Conservation (phyloP, 331 rosid genomes). For the Acacia pycnantha region DNA sequence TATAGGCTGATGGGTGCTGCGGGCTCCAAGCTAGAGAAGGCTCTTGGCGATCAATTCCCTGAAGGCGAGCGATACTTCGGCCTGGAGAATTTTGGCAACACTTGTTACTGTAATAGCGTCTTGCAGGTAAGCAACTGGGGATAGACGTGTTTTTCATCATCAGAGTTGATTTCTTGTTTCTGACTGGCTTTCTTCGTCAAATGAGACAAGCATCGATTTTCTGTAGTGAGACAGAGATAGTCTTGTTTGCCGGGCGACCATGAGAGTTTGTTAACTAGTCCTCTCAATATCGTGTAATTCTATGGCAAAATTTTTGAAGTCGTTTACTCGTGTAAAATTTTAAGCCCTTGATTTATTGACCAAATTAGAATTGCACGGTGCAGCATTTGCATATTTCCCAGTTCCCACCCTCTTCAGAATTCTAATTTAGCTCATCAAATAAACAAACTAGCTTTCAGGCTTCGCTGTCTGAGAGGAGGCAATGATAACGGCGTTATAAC, state of each 20-base stretch:
- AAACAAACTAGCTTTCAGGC: slow-evolving; percentile 5
- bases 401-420: neutral
- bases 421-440: neutral
- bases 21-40: slow-evolving; percentile 98
- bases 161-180: neutral
- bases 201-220: neutral
- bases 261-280: neutral
- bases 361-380: neutral
- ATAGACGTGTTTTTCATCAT: neutral
- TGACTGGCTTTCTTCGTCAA: neutral
- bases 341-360: neutral
- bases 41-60: slow-evolving; percentile 98
- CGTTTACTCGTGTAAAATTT: neutral
- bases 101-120: slow-evolving; percentile 98
- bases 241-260: neutral
- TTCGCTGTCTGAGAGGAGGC: slow-evolving; percentile 3
- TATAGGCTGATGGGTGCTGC: slow-evolving; percentile 84
- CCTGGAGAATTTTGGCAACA: slow-evolving; percentile 96
- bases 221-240: neutral
- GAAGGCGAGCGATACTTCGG: slow-evolving; percentile 99
- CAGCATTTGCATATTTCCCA: slow-evolving; percentile 3
- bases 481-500: neutral
- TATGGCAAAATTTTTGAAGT: neutral
- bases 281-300: neutral
- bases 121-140: slow-evolving; percentile 66